Evolutionary conservation across 1,139 yeast genomes (phyloP).

Genomic region (Taphrina betulina): DNA sequence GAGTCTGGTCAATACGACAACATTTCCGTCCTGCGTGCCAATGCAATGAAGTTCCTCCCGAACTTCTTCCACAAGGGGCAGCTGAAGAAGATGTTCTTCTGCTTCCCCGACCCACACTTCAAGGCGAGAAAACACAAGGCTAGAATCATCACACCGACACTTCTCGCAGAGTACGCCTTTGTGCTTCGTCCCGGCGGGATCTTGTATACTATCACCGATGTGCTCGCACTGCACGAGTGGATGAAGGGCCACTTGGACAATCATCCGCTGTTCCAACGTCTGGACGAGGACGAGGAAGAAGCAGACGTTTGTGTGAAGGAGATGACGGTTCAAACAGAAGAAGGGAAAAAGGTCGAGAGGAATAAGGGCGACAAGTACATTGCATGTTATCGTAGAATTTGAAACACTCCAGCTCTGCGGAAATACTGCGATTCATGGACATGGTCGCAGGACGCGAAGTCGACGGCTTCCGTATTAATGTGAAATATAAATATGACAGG

Average conservation of each 20-base stretch:
- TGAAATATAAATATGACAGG: no score
- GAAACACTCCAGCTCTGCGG: not conserved
- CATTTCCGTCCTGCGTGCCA: conserved; percentile 86
- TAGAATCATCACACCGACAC: conserved; percentile 84
- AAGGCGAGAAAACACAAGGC: conserved; percentile 97
- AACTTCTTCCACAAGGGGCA: conserved; percentile 77
- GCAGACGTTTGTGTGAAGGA: conserved; percentile 76
- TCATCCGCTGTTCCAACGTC: conserved; percentile 86
- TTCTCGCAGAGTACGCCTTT: conserved; percentile 88
- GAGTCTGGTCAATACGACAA: conserved; percentile 58
- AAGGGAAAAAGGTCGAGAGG: conserved; percentile 92
- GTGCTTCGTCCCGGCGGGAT: conserved; percentile 84
- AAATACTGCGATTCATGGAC: no score
- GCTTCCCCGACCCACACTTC: conserved; percentile 99
- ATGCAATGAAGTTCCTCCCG: conserved; percentile 96
- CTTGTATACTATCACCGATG: conserved; percentile 93
- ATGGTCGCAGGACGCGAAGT: no score
- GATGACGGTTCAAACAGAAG: conserved; percentile 92
- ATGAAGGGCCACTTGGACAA: conserved; percentile 88
- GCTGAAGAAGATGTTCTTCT: conserved; percentile 87
- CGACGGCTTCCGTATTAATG: no score
- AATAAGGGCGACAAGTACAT: conserved; percentile 82
- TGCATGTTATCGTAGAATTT: conserved; percentile 74
- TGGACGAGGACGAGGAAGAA: conserved; percentile 74
- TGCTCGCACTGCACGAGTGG: conserved; percentile 89